phyloP scores from a whole-genome alignment of 345 rosid species.

The Linum trigynum region DNA sequence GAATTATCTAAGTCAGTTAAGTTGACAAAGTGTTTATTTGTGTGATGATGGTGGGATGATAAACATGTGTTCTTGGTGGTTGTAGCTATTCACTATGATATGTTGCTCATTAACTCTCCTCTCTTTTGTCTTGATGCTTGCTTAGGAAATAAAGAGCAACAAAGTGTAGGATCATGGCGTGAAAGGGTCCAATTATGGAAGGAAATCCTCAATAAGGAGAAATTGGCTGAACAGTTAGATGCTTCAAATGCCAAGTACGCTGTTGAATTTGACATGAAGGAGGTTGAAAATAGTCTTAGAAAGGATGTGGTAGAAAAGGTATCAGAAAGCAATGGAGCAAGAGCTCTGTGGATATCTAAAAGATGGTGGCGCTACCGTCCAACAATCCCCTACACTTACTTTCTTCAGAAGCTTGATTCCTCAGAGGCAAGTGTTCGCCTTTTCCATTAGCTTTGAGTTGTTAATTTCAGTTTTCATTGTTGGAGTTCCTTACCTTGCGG shows the following conservation, averaged over 20 bases:
- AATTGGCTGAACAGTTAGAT: conserved; percentile 51
- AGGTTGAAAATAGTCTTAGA: conserved; percentile 88
- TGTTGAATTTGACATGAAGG: conserved; percentile 97
- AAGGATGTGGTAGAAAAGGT: conserved; percentile 59
- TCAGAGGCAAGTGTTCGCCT: conserved; percentile 50
- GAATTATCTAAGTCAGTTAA: not conserved
- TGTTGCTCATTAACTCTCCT: not conserved
- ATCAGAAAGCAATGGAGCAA: conserved; percentile 51
- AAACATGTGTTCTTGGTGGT: not conserved
- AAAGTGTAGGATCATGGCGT: conserved; percentile 52
- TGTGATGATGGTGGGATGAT: not conserved
- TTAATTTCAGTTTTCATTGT: not conserved
- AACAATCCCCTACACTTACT: conserved; percentile 78
- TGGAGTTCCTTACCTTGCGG: not conserved
- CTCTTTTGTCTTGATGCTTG: conserved; percentile 13
- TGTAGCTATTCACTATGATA: not conserved
- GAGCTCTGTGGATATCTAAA: conserved; percentile 92
- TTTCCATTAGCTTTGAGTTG: not conserved
- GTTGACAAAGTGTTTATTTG: not conserved
- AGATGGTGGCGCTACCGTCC: conserved; percentile 99
- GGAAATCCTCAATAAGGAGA: conserved; percentile 58
- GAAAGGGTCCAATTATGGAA: conserved; percentile 69
- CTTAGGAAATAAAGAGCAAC: conserved; percentile 37
- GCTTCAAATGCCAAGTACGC: conserved; percentile 59
- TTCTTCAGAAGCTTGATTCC: conserved; percentile 81